Evolutionary conservation across 495 filamentous ascomycete species (phyloP).

Genomic region (Podospora sp.): DNA sequence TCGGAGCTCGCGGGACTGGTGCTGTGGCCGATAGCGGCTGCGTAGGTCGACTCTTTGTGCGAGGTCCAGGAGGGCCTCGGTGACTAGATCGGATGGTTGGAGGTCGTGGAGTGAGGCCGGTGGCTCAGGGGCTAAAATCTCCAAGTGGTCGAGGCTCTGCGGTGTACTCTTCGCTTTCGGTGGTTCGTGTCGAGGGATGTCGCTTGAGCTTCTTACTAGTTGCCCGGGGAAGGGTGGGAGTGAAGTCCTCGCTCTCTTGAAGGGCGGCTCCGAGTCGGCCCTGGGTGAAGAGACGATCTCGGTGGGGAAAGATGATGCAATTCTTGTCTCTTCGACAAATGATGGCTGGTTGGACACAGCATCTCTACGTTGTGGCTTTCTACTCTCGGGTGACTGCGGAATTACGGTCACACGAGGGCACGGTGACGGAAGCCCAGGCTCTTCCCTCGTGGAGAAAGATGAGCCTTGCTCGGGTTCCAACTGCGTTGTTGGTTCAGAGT

Average conservation of each 20-base stretch:
- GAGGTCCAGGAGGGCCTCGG: constrained; percentile 56
- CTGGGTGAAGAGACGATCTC: constrained; percentile 25
- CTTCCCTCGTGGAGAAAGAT: not conserved
- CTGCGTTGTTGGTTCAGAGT: not conserved
- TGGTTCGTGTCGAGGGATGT: constrained; percentile 35
- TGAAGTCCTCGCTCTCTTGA: constrained; percentile 30
- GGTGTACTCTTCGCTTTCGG: not conserved
- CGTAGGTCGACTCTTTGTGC: constrained; percentile 52
- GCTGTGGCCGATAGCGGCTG: constrained; percentile 54
- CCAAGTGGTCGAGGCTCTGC: constrained; percentile 28
- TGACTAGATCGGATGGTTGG: constrained; percentile 45
- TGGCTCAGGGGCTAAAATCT: constrained; percentile 43
- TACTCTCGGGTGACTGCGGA: constrained; percentile 22
- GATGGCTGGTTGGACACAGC: constrained; percentile 6
- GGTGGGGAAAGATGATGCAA: constrained; percentile 8
- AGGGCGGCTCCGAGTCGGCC: constrained; percentile 43
- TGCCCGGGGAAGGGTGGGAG: constrained; percentile 17
- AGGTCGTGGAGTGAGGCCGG: constrained; percentile 28
- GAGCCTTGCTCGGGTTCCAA: not conserved
- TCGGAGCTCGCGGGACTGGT: constrained; percentile 53
- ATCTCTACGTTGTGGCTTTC: constrained; percentile 5
- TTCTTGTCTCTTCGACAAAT: constrained; percentile 1
- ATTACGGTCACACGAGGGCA: constrained; percentile 14
- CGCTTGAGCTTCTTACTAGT: constrained; percentile 39
- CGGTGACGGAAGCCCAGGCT: not conserved